phyloP scores from a whole-genome alignment of 177 flowering plant species.

The Vitis hybrid region DNA sequence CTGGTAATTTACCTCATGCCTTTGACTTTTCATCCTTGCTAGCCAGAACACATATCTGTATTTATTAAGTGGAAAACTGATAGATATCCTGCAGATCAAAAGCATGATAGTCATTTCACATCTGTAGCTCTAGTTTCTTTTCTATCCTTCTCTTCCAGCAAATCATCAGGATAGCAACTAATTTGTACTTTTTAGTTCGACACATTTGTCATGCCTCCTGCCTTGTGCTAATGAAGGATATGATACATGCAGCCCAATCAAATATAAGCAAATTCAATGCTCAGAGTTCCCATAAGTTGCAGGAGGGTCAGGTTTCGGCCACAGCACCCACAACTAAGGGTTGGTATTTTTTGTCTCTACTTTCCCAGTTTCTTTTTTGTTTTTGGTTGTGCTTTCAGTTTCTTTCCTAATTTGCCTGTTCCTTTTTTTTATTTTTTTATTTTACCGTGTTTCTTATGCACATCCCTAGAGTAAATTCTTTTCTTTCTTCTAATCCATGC shows the following conservation, averaged over 20 bases:
- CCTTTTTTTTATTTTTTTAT: background rate
- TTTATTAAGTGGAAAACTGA: too few species aligned
- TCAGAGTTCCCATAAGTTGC: conserved; percentile 41
- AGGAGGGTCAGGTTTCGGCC: conserved; percentile 45
- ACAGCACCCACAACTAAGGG: conserved; percentile 65
- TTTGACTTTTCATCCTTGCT: background rate
- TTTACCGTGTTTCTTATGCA: background rate
- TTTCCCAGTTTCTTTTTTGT: background rate
- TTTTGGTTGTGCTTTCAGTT: background rate
- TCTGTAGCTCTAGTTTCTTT: background rate
- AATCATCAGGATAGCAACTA: background rate
- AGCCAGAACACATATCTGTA: background rate
- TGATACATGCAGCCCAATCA: conserved; percentile 44
- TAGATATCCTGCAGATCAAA: background rate
- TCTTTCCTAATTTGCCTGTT: background rate
- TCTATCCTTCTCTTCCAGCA: background rate
- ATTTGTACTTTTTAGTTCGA: background rate
- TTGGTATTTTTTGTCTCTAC: conserved; percentile 16
- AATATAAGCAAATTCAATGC: conserved; percentile 29
- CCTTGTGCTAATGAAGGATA: background rate
- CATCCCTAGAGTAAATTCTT: too few species aligned
- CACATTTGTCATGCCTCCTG: background rate
- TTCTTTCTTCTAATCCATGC: background rate
- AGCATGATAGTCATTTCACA: background rate
- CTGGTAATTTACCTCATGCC: conserved; percentile 26